Evolutionary conservation across 768 basidiomycete species (phyloP).

Genomic region (Mycena galericulata): DNA sequence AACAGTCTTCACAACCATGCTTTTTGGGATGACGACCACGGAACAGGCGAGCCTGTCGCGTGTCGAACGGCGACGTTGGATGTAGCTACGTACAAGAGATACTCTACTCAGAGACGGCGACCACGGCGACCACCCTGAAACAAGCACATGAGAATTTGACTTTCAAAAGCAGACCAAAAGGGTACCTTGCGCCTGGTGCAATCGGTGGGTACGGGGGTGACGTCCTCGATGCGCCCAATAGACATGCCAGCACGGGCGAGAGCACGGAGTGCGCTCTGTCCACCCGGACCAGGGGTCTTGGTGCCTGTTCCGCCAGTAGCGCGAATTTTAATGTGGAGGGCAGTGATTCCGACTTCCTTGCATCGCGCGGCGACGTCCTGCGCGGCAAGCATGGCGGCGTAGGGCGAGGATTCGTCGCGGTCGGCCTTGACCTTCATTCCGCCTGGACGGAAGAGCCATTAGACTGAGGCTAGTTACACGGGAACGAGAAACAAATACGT

Average conservation of each 20-base stretch:
- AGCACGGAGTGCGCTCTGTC: slow-evolving; percentile 97
- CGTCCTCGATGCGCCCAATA: slow-evolving; percentile 98
- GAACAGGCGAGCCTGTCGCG: slow-evolving; percentile 86
- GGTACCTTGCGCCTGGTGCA: slow-evolving; percentile 94
- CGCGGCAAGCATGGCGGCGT: slow-evolving; percentile 98
- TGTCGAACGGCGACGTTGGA: slow-evolving; percentile 86
- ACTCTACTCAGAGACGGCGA: slow-evolving; percentile 82
- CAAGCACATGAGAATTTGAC: neutral
- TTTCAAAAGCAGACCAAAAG: slow-evolving; percentile 10
- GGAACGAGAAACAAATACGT: slow-evolving; percentile 39
- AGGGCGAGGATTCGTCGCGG: slow-evolving; percentile 98
- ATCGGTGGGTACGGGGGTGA: slow-evolving; percentile 97
- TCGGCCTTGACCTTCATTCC: slow-evolving; percentile 99
- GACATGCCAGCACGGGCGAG: slow-evolving; percentile 98
- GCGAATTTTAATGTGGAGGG: slow-evolving; percentile 98
- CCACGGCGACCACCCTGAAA: slow-evolving; percentile 96
- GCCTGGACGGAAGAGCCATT: slow-evolving; percentile 60
- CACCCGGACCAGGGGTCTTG: slow-evolving; percentile 99
- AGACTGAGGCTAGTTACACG: neutral
- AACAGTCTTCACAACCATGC: too few relatives aligned
- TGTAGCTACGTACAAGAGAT: slow-evolving; percentile 52
- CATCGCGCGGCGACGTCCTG: slow-evolving; percentile 97
- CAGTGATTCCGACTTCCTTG: slow-evolving; percentile 98
- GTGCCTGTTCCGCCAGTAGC: slow-evolving; percentile 99
- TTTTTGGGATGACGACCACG: slow-evolving; percentile 72